Percentiles rank a stretch among this genome's conserved stretches.
phyloP scores from a whole-genome alignment of 2,329 filamentous ascomycete genomes.

The Neonectria magnoliae region DNA sequence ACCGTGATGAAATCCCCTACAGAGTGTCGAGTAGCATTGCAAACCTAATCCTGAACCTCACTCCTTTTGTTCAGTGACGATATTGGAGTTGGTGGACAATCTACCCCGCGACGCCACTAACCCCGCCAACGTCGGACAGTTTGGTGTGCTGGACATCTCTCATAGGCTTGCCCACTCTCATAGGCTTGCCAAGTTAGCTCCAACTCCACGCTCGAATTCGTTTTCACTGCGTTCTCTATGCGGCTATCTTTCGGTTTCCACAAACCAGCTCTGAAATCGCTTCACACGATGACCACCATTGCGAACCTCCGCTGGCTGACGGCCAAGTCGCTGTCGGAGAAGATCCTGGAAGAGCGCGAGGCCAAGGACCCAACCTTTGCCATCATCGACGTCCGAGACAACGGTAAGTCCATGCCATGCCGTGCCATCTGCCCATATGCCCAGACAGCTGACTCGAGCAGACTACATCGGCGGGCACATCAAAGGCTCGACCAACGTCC shows the following conservation, averaged over 20 bases:
- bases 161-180: too few species aligned
- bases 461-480: slow-evolving; percentile 95
- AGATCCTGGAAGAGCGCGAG: slow-evolving; percentile 64
- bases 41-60: not conserved
- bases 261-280: slow-evolving; percentile 19
- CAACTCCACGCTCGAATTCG: not conserved
- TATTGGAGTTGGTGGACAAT: not conserved
- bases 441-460: slow-evolving; percentile 44
- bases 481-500: slow-evolving; percentile 77
- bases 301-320: slow-evolving; percentile 73
- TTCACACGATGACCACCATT: slow-evolving; percentile 62
- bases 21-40: not conserved
- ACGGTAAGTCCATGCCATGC: slow-evolving; percentile 60
- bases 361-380: slow-evolving; percentile 64
- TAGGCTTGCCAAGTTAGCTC: not conserved
- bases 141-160: not conserved
- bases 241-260: slow-evolving; percentile 10
- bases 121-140: not conserved
- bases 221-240: slow-evolving; percentile 18
- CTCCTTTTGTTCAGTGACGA: not conserved
- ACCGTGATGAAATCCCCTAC: not conserved
- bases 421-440: not conserved
- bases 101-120: not conserved
- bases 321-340: slow-evolving; percentile 72
- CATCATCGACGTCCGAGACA: slow-evolving; percentile 90